phyloP scores from a whole-genome alignment of 495 filamentous ascomycete species.

The Penicillium herquei region DNA sequence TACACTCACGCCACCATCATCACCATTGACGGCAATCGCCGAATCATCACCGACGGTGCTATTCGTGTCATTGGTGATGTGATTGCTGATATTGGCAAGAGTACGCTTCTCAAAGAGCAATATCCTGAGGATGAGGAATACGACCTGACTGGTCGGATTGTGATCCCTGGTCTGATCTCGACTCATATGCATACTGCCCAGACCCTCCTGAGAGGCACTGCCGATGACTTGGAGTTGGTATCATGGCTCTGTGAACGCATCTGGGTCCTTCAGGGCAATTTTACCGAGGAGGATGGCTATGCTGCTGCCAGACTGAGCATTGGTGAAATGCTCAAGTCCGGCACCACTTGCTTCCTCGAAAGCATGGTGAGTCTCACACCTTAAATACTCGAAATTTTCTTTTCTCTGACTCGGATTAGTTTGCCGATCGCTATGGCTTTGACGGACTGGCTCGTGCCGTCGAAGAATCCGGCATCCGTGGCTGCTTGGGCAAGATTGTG shows the following conservation, averaged over 20 bases:
- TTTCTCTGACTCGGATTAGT: constrained; percentile 20
- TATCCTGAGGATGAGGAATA: constrained; percentile 28
- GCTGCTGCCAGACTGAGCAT: constrained; percentile 46
- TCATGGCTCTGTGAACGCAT: constrained; percentile 49
- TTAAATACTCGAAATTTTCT: not conserved
- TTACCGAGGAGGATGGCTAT: constrained; percentile 45
- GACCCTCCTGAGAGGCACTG: constrained; percentile 47
- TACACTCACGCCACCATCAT: constrained; percentile 45
- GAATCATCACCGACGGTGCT: constrained; percentile 46
- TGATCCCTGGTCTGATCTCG: constrained; percentile 49
- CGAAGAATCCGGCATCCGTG: constrained; percentile 47
- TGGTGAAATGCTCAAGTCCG: constrained; percentile 49
- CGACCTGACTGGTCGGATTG: constrained; percentile 39
- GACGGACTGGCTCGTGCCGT: constrained; percentile 46
- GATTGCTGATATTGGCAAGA: constrained; percentile 46
- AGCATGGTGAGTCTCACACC: constrained; percentile 34
- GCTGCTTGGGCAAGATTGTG: constrained; percentile 45
- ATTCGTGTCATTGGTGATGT: constrained; percentile 34
- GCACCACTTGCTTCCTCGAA: constrained; percentile 53
- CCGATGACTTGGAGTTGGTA: constrained; percentile 45
- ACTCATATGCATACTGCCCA: constrained; percentile 52
- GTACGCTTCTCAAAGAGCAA: constrained; percentile 15
- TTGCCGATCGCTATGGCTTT: constrained; percentile 46
- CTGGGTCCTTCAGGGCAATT: constrained; percentile 49
- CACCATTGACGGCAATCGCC: constrained; percentile 41